These are phyloP conservation scores for Microthlaspi erraticum DNA, from an alignment of 345 rosid genomes.

Conservation along the genomic window DNA sequence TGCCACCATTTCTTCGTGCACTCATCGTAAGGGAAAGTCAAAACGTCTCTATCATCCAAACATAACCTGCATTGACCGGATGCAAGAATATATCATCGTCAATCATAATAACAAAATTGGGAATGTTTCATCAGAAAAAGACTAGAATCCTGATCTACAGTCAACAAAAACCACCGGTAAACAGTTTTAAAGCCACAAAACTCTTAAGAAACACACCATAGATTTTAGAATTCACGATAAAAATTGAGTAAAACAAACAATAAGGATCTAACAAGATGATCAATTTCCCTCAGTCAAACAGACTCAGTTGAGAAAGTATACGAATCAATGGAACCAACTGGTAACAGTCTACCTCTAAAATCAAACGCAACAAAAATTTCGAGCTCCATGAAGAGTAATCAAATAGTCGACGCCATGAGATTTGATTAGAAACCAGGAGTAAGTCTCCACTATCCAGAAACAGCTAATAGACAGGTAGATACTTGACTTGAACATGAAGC, in stretches of 20 bases:
- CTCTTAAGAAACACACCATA: neutral
- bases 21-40: constrained; percentile 63
- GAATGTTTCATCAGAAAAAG: neutral
- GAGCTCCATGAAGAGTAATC: neutral
- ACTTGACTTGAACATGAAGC: constrained; percentile 41
- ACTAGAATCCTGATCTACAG: constrained; percentile 17
- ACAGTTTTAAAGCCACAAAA: neutral
- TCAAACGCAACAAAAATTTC: neutral
- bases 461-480: constrained; percentile 17
- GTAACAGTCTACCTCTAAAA: constrained; percentile 8
- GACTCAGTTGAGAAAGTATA: neutral
- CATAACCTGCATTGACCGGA: constrained; percentile 55
- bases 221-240: neutral
- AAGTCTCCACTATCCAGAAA: neutral
- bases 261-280: neutral
- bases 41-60: constrained; percentile 53
- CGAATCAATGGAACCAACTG: neutral
- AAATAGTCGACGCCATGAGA: neutral
- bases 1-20: constrained; percentile 52
- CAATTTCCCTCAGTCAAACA: neutral
- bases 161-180: neutral
- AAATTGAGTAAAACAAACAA: too few species aligned
- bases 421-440: neutral
- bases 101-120: neutral
- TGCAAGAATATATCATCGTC: constrained; percentile 15